Conservation (phyloP, 768 basidiomycete species). For the Crepidotus variabilis region DNA sequence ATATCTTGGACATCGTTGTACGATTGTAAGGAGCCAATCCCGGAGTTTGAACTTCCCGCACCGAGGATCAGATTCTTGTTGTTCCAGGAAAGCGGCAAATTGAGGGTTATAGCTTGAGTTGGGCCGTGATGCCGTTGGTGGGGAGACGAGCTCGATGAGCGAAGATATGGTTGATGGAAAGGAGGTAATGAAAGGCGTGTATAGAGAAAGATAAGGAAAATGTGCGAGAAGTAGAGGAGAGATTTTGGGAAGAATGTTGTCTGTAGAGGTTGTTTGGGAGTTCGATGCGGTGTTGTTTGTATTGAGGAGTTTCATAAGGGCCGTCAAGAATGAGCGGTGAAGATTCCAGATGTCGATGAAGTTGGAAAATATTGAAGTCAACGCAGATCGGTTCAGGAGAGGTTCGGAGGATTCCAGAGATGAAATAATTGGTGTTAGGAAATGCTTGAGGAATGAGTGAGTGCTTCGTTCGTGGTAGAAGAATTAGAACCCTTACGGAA, state of each 20-base stretch:
- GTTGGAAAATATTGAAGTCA: constrained; percentile 80
- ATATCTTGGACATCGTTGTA: constrained; percentile 87
- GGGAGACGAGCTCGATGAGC: constrained; percentile 49
- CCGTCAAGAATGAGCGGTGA: constrained; percentile 69
- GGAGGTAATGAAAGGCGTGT: constrained; percentile 79
- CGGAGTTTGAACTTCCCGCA: constrained; percentile 75
- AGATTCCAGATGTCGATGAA: constrained; percentile 92
- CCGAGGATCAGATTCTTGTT: constrained; percentile 63
- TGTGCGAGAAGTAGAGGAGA: constrained; percentile 62
- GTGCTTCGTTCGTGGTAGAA: not conserved
- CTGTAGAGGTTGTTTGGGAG: constrained; percentile 1
- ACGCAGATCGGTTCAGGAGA: constrained; percentile 61
- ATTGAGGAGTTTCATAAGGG: constrained; percentile 44
- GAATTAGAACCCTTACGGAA: constrained; percentile 44
- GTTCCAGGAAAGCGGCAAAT: constrained; percentile 61
- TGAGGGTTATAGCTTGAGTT: constrained; percentile 41
- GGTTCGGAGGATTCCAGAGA: constrained; percentile 69
- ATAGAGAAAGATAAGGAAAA: constrained; percentile 85
- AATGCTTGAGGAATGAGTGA: constrained; percentile 49
- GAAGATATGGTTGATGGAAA: constrained; percentile 66
- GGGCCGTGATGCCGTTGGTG: constrained; percentile 31
- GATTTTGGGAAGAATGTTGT: constrained; percentile 11
- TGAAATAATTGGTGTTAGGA: constrained; percentile 73
- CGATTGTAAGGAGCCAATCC: constrained; percentile 84
- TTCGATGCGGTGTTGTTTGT: constrained; percentile 12